A percentile compares a stretch with the other conserved stretches of the same genome.
Evolutionary conservation across 202 grass and related monocot genomes (phyloP).

Genomic region (Cymbopogon flexuosus): DNA sequence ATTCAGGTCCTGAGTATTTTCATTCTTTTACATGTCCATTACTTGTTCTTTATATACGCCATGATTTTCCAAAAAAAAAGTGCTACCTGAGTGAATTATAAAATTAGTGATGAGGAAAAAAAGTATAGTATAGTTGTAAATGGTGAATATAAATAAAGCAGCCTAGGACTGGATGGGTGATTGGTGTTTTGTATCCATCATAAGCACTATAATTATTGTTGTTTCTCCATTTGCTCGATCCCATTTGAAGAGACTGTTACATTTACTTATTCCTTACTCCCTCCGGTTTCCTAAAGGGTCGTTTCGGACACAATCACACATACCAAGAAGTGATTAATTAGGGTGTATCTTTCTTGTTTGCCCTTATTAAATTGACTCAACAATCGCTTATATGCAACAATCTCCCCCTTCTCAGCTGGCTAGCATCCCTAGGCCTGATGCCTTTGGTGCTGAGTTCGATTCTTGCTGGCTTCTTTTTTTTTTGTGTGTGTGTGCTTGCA

Average conservation of each 20-base stretch:
- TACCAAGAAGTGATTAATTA: too few species aligned
- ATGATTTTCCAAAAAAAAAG: background rate
- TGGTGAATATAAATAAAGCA: background rate
- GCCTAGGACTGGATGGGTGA: background rate
- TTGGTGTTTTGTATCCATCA: slow-evolving; percentile 10
- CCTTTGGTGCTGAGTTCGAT: too few species aligned
- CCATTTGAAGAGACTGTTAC: slow-evolving; percentile 4
- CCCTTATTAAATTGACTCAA: too few species aligned
- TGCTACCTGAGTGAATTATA: background rate
- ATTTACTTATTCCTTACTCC: background rate
- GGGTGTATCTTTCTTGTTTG: too few species aligned
- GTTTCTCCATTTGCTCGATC: background rate
- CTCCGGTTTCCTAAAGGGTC: too few species aligned
- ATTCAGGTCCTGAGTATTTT: slow-evolving; percentile 49
- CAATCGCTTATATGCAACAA: too few species aligned
- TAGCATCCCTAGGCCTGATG: too few species aligned
- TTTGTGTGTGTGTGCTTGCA: too few species aligned
- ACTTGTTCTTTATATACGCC: slow-evolving; percentile 12
- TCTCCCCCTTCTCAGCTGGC: too few species aligned
- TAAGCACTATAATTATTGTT: slow-evolving; percentile 19
- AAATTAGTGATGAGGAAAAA: background rate
- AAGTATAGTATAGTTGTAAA: background rate
- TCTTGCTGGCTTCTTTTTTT: too few species aligned
- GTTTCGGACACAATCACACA: too few species aligned
- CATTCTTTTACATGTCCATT: background rate